Percentiles rank a stretch among this genome's conserved stretches.
These are phyloP conservation scores for Kitagawia praeruptora DNA, from an alignment of 129 eudicot species.

Conservation along the genomic window DNA sequence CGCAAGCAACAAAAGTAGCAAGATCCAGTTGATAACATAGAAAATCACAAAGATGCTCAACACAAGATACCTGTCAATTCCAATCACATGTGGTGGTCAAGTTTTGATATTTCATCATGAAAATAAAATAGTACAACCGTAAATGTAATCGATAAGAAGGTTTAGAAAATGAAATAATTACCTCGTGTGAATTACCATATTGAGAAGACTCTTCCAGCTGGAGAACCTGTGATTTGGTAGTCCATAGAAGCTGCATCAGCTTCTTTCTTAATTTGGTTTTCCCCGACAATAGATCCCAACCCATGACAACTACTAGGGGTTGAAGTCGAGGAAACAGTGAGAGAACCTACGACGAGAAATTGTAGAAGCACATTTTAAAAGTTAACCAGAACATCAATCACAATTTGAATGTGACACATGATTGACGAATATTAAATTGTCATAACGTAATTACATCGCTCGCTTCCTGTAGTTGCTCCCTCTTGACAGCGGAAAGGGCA, in stretches of 20 bases:
- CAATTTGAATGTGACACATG: neutral
- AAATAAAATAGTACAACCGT: neutral
- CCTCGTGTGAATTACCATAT: constrained; percentile 78
- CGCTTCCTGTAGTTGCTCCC: constrained; percentile 80
- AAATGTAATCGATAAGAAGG: neutral
- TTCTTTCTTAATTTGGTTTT: constrained; percentile 71
- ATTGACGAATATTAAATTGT: neutral
- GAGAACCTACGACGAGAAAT: constrained; percentile 47
- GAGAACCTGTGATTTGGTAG: constrained; percentile 76
- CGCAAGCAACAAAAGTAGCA: constrained; percentile 92
- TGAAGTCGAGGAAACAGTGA: constrained; percentile 85
- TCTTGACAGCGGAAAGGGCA: constrained; percentile 72
- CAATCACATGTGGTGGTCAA: constrained; percentile 11
- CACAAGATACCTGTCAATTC: constrained; percentile 61
- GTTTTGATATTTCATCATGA: constrained; percentile 1
- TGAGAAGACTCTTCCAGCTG: constrained; percentile 76
- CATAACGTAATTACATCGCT: constrained; percentile 31
- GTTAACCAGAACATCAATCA: constrained; percentile 2
- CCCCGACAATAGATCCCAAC: constrained; percentile 95
- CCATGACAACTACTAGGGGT: constrained; percentile 91
- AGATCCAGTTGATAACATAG: constrained; percentile 92
- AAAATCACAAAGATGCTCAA: constrained; percentile 86
- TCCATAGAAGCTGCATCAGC: constrained; percentile 87
- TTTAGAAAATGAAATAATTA: constrained; percentile 18
- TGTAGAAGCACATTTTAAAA: constrained; percentile 7